A percentile compares a stretch with the other conserved stretches of the same genome.
Conservation (phyloP, 2,329 filamentous ascomycete species). For the Paraconiothyrium brasiliense region DNA sequence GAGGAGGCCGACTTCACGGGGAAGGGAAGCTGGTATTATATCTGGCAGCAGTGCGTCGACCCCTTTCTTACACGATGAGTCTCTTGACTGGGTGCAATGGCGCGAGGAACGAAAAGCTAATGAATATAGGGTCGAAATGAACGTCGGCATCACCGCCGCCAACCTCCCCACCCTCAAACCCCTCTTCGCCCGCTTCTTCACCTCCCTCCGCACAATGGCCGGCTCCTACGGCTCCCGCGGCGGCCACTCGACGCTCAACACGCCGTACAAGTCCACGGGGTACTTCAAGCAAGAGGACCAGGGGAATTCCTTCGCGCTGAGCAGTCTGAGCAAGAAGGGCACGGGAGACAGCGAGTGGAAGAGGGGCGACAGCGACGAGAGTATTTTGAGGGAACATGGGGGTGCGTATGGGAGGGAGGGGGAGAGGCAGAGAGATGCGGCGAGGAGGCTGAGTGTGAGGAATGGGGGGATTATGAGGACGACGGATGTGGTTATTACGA, state of each 20-base stretch:
- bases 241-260: slow-evolving; percentile 14
- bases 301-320: slow-evolving; percentile 21
- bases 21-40: slow-evolving; percentile 36
- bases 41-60: slow-evolving; percentile 35
- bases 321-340: slow-evolving; percentile 24
- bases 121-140: slow-evolving; percentile 38
- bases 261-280: slow-evolving; percentile 29
- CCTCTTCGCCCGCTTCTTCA: slow-evolving; percentile 37
- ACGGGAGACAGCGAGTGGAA: slow-evolving; percentile 13
- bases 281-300: slow-evolving; percentile 27
- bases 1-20: slow-evolving; percentile 39
- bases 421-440: slow-evolving; percentile 4
- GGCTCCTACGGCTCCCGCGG: slow-evolving; percentile 23
- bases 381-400: slow-evolving; percentile 18
- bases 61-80: not conserved
- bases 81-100: not conserved
- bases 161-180: slow-evolving; percentile 42
- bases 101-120: not conserved
- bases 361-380: slow-evolving; percentile 26
- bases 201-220: slow-evolving; percentile 31
- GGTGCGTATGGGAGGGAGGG: not conserved
- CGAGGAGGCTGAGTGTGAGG: slow-evolving; percentile 15
- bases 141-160: slow-evolving; percentile 43
- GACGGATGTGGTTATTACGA: slow-evolving; percentile 29
- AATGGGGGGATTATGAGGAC: slow-evolving; percentile 28